Percentiles rank a stretch among this genome's conserved stretches.
Conservation (phyloP, 2,329 filamentous ascomycete species). For the Chalaropsis thielavioides region DNA sequence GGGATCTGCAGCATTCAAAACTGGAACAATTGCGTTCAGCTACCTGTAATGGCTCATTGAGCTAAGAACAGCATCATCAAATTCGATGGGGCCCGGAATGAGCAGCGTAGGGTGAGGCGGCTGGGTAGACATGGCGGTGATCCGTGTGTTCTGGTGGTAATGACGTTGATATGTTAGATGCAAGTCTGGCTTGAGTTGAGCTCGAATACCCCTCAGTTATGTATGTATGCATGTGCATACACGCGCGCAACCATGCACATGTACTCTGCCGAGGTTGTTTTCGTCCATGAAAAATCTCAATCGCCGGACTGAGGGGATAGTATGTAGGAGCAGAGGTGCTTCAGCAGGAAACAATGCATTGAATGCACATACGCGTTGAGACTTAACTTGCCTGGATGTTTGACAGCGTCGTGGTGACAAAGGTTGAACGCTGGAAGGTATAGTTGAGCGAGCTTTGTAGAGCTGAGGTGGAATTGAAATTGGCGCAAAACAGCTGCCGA, state of each 20-base stretch:
- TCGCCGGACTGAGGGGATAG: background rate
- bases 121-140: conserved; percentile 42
- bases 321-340: background rate
- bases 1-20: conserved; percentile 12
- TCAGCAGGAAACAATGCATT: background rate
- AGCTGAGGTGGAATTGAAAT: background rate
- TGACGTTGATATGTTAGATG: background rate
- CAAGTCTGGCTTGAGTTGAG: background rate
- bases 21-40: background rate
- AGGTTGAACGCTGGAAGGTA: background rate
- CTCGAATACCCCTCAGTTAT: background rate
- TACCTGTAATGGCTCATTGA: conserved; percentile 91
- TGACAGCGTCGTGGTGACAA: background rate
- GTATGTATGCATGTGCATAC: background rate
- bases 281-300: background rate
- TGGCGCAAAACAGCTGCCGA: background rate
- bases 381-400: background rate
- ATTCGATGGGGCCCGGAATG: conserved; percentile 95
- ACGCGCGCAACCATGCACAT: background rate
- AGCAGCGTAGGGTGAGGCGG: conserved; percentile 58
- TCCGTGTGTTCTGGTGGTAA: conserved; percentile 21
- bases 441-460: background rate
- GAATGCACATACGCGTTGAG: too few species aligned
- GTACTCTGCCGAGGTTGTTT: background rate
- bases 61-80: conserved; percentile 89